Percentiles rank a stretch among this genome's conserved stretches.
Evolutionary conservation across 805 yeast species (phyloP).

Genomic region (Ogataea sp.): DNA sequence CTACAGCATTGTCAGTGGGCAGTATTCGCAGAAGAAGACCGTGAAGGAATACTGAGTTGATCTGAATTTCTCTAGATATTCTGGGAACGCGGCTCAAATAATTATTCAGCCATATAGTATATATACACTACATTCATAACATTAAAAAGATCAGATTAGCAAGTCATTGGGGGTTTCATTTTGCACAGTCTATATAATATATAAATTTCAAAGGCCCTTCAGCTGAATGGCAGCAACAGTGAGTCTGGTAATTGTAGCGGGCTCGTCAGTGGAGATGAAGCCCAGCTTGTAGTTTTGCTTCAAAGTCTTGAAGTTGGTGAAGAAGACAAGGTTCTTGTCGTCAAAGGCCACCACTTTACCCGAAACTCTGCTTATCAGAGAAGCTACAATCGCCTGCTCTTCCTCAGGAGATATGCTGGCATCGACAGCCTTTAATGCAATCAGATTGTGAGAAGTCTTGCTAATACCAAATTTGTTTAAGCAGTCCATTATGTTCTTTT

Average conservation of each 20-base stretch:
- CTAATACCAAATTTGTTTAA: conserved; percentile 64
- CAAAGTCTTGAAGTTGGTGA: conserved; percentile 23
- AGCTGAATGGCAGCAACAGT: conserved; percentile 21
- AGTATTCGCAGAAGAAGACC: too few relatives aligned
- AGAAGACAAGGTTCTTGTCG: conserved; percentile 22
- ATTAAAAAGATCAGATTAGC: too few relatives aligned
- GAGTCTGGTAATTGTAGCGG: conserved; percentile 12
- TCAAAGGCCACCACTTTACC: conserved; percentile 28
- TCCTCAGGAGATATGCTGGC: conserved; percentile 10
- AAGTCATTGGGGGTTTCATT: too few relatives aligned
- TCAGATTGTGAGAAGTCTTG: conserved; percentile 33
- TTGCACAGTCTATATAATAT: too few relatives aligned
- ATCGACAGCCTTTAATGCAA: conserved; percentile 43
- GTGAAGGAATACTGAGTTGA: too few relatives aligned
- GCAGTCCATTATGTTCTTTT: conserved; percentile 65
- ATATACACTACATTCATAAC: too few relatives aligned
- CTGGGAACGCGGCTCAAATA: too few relatives aligned
- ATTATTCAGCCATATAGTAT: too few relatives aligned
- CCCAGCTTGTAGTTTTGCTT: conserved; percentile 20
- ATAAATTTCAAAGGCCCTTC: conserved; percentile 9
- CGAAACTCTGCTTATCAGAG: conserved; percentile 15
- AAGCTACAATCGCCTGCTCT: conserved; percentile 7
- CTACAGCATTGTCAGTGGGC: too few relatives aligned
- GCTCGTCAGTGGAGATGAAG: conserved; percentile 9
- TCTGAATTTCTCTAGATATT: too few relatives aligned